Conservation (phyloP, 192 early-diverging fungal species). For the Backusella psychrophila region DNA sequence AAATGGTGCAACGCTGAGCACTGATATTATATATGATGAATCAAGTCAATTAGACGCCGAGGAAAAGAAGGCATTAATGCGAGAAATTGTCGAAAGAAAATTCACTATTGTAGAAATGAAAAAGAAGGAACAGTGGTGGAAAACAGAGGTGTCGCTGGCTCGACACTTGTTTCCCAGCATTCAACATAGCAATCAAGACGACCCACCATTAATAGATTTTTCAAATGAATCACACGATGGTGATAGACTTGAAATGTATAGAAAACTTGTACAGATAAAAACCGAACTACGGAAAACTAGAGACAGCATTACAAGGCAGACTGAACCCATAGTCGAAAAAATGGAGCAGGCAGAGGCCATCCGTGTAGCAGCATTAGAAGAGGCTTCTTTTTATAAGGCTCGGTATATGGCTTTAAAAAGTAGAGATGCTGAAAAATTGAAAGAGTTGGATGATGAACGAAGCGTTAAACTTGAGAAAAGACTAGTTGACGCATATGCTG, state of each 20-base stretch:
- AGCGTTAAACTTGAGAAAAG: conserved; percentile 43
- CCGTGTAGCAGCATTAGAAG: conserved; percentile 50
- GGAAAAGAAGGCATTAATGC: conserved; percentile 7
- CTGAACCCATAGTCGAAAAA: conserved; percentile 45
- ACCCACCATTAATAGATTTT: background rate
- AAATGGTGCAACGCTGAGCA: background rate
- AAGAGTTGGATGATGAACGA: conserved; percentile 40
- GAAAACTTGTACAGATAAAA: conserved; percentile 46
- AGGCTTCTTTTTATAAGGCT: conserved; percentile 53
- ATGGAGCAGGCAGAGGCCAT: conserved; percentile 47
- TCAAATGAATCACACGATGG: conserved; percentile 21
- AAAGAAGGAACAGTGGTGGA: conserved; percentile 45
- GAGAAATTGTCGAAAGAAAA: conserved; percentile 32
- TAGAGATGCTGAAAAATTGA: conserved; percentile 31
- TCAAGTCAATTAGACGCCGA: background rate
- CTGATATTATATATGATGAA: background rate
- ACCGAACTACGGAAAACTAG: conserved; percentile 44
- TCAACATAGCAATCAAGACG: background rate
- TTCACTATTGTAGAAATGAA: conserved; percentile 27
- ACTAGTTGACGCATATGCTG: conserved; percentile 35
- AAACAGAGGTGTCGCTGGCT: conserved; percentile 36
- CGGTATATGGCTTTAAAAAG: conserved; percentile 46
- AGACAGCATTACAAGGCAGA: conserved; percentile 41
- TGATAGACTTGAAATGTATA: conserved; percentile 33
- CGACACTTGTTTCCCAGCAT: background rate